phyloP scores from a whole-genome alignment of 768 basidiomycete species.

The Hygrocybe coccinea region DNA sequence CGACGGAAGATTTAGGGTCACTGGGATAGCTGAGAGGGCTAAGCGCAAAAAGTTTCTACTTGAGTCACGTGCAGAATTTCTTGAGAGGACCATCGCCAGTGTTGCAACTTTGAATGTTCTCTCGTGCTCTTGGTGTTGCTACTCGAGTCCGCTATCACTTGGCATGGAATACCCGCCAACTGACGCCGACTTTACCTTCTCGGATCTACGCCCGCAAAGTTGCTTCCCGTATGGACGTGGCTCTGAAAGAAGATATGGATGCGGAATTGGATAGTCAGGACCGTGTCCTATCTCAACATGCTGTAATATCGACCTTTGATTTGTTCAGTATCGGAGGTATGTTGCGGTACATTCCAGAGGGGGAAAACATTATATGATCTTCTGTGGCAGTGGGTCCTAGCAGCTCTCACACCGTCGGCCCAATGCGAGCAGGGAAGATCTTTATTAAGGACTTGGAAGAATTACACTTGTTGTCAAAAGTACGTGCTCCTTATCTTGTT shows the following conservation, averaged over 20 bases:
- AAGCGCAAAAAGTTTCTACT: too few relatives aligned
- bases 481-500: constrained; percentile 20
- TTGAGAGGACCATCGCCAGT: too few relatives aligned
- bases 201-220: too few relatives aligned
- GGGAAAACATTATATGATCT: constrained; percentile 6
- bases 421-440: constrained; percentile 87
- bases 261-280: background rate
- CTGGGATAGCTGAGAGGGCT: background rate
- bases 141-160: background rate
- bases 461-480: constrained; percentile 65
- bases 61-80: too few relatives aligned
- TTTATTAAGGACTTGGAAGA: constrained; percentile 75
- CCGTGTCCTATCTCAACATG: constrained; percentile 54
- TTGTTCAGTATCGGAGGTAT: constrained; percentile 85
- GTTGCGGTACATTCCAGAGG: constrained; percentile 15
- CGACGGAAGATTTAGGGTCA: too few relatives aligned
- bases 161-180: background rate
- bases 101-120: background rate
- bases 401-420: constrained; percentile 49
- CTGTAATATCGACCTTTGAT: constrained; percentile 91
- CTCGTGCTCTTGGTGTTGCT: background rate
- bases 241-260: background rate
- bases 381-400: constrained; percentile 43
- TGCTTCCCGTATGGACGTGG: background rate
- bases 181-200: background rate